These are phyloP conservation scores for Lactarius evosmus DNA, from an alignment of 768 basidiomycete genomes.

Conservation along the genomic window DNA sequence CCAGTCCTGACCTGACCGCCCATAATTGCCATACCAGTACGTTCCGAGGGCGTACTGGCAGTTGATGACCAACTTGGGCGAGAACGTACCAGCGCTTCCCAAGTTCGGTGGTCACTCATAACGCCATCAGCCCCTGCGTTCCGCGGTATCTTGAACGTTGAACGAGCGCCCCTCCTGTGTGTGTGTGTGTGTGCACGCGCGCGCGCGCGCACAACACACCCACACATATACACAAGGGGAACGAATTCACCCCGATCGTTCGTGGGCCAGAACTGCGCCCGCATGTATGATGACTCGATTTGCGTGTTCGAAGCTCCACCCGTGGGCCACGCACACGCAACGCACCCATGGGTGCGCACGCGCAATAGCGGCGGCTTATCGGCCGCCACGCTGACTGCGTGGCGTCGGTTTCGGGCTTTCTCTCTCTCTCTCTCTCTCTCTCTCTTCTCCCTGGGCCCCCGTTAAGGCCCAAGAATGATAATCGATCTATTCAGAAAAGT, in stretches of 20 bases:
- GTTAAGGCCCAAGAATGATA: neutral
- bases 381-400: neutral
- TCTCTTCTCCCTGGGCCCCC: neutral
- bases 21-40: conserved; percentile 12
- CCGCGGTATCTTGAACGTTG: neutral
- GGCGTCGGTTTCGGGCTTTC: neutral
- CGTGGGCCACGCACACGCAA: neutral
- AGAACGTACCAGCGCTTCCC: conserved; percentile 21
- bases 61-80: conserved; percentile 9
- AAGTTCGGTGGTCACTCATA: neutral
- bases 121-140: conserved; percentile 9
- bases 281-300: conserved; percentile 5
- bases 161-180: neutral
- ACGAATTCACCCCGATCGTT: conserved; percentile 16
- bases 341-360: neutral
- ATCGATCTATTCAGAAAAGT: neutral
- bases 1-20: conserved; percentile 13
- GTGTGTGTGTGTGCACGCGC: too few relatives aligned
- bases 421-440: neutral
- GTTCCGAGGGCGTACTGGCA: conserved; percentile 7
- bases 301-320: neutral
- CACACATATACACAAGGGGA: neutral
- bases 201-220: neutral
- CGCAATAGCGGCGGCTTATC: neutral
- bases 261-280: neutral